Evolutionary conservation across 2,329 filamentous ascomycete genomes (phyloP), one percentile per base, ranked within the genome.

Genomic region (Nemania abortiva): DNA sequence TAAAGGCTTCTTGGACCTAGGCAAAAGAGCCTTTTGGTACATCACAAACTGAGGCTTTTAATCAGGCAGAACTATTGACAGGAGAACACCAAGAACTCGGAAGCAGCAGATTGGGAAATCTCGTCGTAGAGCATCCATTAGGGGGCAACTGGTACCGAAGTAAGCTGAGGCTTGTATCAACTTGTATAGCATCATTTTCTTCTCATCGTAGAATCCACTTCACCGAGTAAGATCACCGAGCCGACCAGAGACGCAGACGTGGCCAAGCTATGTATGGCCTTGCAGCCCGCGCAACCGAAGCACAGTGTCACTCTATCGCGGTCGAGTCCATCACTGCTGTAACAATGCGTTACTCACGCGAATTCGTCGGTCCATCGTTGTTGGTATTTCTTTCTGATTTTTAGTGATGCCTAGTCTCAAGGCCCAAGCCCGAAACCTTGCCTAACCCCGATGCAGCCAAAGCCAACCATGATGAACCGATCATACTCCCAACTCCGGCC

Each of bases 401-500:
- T 78, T 73, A 68, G 77, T 74, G 74, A 78, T 77, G 76, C 70
- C 77, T 79, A 79, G 77, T 77, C 71, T 77, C 77, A 78, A 79
- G 77, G 76, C 74, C 74, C 74, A 73, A 78, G 74, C 77, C 77
- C 72, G 82, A 83, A 83, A 84, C 84, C 84, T 85, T 86, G 86
- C 86, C 85, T 85, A 83, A 84, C 77, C 77, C 76, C 73, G 70
- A 79, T 79, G 78, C 77, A 78, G 73, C 76, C 75, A 74, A 86
- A 86, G 73, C 76, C 75, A 75, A 85, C 86, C 85, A 86, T 83
- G 75, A 77, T 72, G 83, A 88, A 88, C 86, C 86, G 84, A 85
- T 84, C 83, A 84, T 84, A 87, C 83, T 84, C 86, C 87, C 87
- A 89, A 88, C 86, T 88, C 86, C 86, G 82, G 83, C 83, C 84